Base-by-base conservation (phyloP, 345 rosid genomes). In the Linum tenue region DNA sequence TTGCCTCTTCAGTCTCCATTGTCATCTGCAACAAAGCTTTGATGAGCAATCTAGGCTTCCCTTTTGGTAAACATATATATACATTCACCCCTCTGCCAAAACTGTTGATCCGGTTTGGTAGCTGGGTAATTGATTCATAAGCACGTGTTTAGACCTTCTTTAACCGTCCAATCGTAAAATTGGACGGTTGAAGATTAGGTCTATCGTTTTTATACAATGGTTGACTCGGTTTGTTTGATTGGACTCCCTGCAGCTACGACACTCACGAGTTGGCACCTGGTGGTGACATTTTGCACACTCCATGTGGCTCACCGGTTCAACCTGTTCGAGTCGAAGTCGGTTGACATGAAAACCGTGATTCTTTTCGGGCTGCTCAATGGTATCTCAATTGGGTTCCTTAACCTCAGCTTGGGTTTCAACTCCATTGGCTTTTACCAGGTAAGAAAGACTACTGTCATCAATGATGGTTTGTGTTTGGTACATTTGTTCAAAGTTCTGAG, bases 1-100 rank as follows among this genome's bases (percentile, higher is more conserved):
- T 94, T 70, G 96, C 96, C 61, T 94, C 99, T 59, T 94, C 99
- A 53, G 97, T 94, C 67, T 90, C 99, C 69, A 90, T 94, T 75
- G 99, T 94, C 72, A 94, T 94, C n/a, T 90, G 99, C 85, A 94
- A 94, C 83, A 94, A 94, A 82, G 99, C 99, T 78, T 76, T 94
- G 72, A 94, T 94, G 99, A 86, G 96, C 83, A 85, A 94, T 69
- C 96, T 94, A 16, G 99, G 99, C 76, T 94, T 94, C 81, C 97
- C 99, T 58, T 94, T 94, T 73, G 99, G 99, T 90, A 85, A 76
- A 5, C 64, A 37, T 22, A 31, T 65, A n/a, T 55, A 5, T 15
- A 3, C 41, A 15, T 43, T 61, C 14, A 15, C 60, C 16, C 8
- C 10, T 36, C 17, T 12, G 12, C 38, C 37, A 3, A n/a, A 4